Conservation (phyloP, 2,329 filamentous ascomycete species). For the Nannizziopsis arthrosporioides region DNA sequence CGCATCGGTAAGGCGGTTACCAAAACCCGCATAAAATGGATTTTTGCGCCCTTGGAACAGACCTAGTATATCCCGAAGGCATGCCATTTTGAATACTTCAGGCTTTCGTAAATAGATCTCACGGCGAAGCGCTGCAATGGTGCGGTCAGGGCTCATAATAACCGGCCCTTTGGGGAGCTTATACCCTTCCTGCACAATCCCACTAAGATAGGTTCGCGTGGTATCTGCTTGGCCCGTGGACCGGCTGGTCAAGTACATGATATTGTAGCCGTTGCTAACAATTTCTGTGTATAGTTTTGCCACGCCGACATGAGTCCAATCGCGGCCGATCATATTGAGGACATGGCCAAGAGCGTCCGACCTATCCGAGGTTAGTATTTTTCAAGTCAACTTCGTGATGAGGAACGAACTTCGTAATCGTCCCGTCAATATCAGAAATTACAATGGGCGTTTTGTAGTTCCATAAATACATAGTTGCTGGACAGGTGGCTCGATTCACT, state of each 20-base stretch:
- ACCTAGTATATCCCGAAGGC: conserved; percentile 81
- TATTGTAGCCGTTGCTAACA: conserved; percentile 89
- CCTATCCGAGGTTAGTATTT: conserved; percentile 23
- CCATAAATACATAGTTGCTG: conserved; percentile 90
- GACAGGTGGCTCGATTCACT: conserved; percentile 86
- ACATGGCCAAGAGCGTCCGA: conserved; percentile 91
- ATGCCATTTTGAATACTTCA: conserved; percentile 99
- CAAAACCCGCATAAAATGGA: conserved; percentile 94
- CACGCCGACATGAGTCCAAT: conserved; percentile 95
- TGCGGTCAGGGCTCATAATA: conserved; percentile 88
- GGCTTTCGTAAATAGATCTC: conserved; percentile 94
- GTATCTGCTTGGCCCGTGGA: conserved; percentile 88
- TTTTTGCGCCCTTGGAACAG: conserved; percentile 66
- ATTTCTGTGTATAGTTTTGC: conserved; percentile 97
- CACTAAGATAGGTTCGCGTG: conserved; percentile 78
- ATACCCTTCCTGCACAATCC: conserved; percentile 78
- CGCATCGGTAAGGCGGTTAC: conserved; percentile 90
- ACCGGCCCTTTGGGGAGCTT: conserved; percentile 79
- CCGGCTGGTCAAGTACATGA: conserved; percentile 92
- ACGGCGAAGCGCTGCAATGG: conserved; percentile 79
- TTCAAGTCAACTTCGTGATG: background rate
- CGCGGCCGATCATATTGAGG: conserved; percentile 87
- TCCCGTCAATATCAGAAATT: conserved; percentile 96
- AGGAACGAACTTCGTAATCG: conserved; percentile 66
- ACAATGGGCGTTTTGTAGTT: conserved; percentile 82